These are phyloP conservation scores for Phytophthora fragariaefolia DNA, from an alignment of 352 stramenopile genomes.

Conservation along the genomic window DNA sequence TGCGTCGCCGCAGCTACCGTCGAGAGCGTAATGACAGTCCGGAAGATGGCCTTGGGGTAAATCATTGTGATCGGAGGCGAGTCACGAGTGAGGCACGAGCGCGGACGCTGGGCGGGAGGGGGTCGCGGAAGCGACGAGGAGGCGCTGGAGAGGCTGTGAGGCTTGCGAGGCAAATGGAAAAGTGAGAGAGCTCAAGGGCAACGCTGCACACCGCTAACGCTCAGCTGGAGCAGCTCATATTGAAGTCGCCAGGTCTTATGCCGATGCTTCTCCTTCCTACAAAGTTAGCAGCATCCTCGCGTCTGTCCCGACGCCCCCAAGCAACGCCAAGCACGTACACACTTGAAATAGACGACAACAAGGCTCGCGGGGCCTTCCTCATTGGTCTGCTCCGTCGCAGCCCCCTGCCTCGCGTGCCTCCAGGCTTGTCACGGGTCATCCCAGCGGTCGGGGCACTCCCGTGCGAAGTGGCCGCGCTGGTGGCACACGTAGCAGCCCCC, in stretches of 20 bases:
- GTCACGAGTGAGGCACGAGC: slow-evolving; percentile 29
- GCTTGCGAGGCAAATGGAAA: slow-evolving; percentile 40
- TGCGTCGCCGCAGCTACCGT: slow-evolving; percentile 48
- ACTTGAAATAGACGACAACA: slow-evolving; percentile 18
- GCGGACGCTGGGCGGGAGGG: slow-evolving; percentile 24
- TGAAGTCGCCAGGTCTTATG: slow-evolving; percentile 28
- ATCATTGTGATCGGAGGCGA: slow-evolving; percentile 49
- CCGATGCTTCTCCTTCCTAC: slow-evolving; percentile 16
- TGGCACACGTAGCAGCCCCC: slow-evolving; percentile 27
- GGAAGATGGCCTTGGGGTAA: slow-evolving; percentile 66
- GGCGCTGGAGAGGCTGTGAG: slow-evolving; percentile 26
- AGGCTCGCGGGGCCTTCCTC: slow-evolving; percentile 11
- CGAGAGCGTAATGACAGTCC: slow-evolving; percentile 61
- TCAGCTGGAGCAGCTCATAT: slow-evolving; percentile 25
- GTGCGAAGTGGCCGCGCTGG: slow-evolving; percentile 34
- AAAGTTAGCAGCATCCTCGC: slow-evolving; percentile 19
- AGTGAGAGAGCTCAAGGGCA: slow-evolving; percentile 15
- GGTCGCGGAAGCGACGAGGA: slow-evolving; percentile 22
- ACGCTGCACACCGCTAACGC: slow-evolving; percentile 8
- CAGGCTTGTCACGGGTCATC: slow-evolving; percentile 16
- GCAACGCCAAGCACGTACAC: slow-evolving; percentile 18
- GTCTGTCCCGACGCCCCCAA: slow-evolving; percentile 13
- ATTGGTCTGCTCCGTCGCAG: neutral
- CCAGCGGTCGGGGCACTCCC: slow-evolving; percentile 31
- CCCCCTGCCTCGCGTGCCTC: neutral